Percentiles rank a stretch among this genome's conserved stretches.
Conservation (phyloP, 73 alveolate species). For the Breviolum minutum region DNA sequence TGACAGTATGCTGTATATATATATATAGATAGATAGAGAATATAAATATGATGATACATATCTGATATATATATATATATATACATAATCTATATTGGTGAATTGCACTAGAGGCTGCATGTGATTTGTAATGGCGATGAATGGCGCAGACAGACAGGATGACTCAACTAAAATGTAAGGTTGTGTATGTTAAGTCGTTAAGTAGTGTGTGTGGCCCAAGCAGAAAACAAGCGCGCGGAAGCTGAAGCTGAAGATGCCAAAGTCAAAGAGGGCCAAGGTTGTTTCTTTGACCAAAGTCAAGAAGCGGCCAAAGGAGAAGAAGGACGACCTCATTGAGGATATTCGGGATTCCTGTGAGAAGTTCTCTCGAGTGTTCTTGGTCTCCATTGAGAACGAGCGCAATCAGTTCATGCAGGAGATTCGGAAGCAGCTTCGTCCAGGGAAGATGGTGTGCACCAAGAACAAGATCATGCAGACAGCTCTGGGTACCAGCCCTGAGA, state of each 20-base stretch:
- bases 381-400: constrained; percentile 94
- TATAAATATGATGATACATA: no score
- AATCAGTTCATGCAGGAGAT: constrained; percentile 91
- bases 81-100: no score
- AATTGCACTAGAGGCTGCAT: not conserved
- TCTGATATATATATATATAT: no score
- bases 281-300: constrained; percentile 94
- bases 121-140: not conserved
- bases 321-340: constrained; percentile 74
- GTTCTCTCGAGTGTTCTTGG: constrained; percentile 76
- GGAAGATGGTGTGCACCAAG: constrained; percentile 84
- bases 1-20: not conserved
- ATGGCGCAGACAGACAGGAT: no score
- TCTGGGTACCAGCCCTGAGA: constrained; percentile 81
- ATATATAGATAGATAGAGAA: no score
- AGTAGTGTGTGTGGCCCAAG: constrained; percentile 13
- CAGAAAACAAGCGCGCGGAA: not conserved
- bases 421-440: constrained; percentile 62
- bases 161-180: not conserved
- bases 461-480: constrained; percentile 95
- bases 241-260: constrained; percentile 8
- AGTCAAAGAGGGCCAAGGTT: constrained; percentile 82
- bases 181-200: not conserved
- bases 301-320: constrained; percentile 91
- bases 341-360: constrained; percentile 83